Conservation (phyloP, 805 yeast species). For the Diddensiella transvaalensis region DNA sequence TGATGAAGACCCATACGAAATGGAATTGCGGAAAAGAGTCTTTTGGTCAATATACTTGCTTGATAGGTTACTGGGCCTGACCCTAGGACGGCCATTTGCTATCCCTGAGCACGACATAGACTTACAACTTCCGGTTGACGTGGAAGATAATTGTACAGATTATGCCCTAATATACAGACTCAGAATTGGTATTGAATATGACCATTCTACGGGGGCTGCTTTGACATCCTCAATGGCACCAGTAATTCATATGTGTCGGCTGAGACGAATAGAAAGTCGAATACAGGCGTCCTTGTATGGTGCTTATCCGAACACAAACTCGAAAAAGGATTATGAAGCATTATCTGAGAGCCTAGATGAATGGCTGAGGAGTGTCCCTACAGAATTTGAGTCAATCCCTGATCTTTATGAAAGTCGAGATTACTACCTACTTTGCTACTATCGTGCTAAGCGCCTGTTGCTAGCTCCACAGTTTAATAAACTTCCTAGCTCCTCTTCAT, state of each 20-base stretch:
- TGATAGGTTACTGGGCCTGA: conserved; percentile 51
- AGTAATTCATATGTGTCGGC: conserved; percentile 13
- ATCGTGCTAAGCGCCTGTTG: conserved; percentile 14
- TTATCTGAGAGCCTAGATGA: conserved; percentile 7
- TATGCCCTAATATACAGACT: background rate
- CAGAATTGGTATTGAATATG: conserved; percentile 6
- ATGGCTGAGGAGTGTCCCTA: conserved; percentile 11
- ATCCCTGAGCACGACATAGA: conserved; percentile 76
- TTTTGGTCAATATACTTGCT: conserved; percentile 17
- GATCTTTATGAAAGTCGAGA: conserved; percentile 11
- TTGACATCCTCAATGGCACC: conserved; percentile 8
- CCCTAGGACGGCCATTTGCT: conserved; percentile 79
- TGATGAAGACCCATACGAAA: conserved; percentile 47
- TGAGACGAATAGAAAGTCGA: conserved; percentile 14
- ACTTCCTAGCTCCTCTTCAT: conserved; percentile 4
- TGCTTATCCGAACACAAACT: background rate
- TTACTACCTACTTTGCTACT: conserved; percentile 11
- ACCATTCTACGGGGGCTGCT: background rate
- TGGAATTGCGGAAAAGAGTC: conserved; percentile 7
- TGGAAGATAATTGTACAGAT: conserved; percentile 11
- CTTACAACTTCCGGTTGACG: conserved; percentile 18
- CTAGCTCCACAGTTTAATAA: conserved; percentile 12
- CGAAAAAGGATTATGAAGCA: conserved; percentile 2
- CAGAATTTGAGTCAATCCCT: conserved; percentile 1
- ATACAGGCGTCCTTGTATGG: conserved; percentile 13